Evolutionary conservation across 257 asterid genomes (phyloP), one percentile per base, ranked within the genome.

Genomic region (Solanum corneliomulleri): DNA sequence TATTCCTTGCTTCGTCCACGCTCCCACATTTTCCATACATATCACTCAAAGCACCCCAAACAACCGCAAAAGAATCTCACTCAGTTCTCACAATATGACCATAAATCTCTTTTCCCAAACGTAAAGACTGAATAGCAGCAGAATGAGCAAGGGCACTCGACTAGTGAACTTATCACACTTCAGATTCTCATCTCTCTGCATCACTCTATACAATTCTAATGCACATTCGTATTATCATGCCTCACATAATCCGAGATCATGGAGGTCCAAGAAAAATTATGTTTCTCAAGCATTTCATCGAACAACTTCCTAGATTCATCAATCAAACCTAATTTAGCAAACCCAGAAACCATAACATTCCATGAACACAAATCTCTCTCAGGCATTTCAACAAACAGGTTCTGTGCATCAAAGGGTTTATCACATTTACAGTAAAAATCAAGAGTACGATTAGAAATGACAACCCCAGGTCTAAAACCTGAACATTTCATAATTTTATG

Each of bases 1-100:
- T 91, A 86, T 89, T 86, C 64, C 93, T 92, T 7, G 98, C 98
- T 86, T 93, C 98, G 8, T 90, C 87, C 42, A 95, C 66, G 69
- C 93, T 95, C 85, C 98, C 97, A 74, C 98, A 95, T 92, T 93
- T 95, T 41, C 98, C 96, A 86, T 95, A 95, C 91, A 92, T 91
- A 76, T 94, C 95, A 86, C 94, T 84, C 85, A 95, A 89, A 35
- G 98, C 96, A 93, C 97, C 91, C 93, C 93, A 92, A 85, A 95
- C 93, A 44, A 92, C 93, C 0, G 95, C 94, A 92, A 94, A 96
- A n/a, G 97, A 91, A 89, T 92, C 95, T 88, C 90, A 89, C 33
- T 93, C 93, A 6, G 91, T 92, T 86, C 97, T 84, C 69, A 91
- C 49, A 52, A 94, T 93, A 88, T 86, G 93, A 13, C 94, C 92